Conservation (phyloP, 371 early-diverging fungal species). For the Lichtheimia hyalospora region DNA sequence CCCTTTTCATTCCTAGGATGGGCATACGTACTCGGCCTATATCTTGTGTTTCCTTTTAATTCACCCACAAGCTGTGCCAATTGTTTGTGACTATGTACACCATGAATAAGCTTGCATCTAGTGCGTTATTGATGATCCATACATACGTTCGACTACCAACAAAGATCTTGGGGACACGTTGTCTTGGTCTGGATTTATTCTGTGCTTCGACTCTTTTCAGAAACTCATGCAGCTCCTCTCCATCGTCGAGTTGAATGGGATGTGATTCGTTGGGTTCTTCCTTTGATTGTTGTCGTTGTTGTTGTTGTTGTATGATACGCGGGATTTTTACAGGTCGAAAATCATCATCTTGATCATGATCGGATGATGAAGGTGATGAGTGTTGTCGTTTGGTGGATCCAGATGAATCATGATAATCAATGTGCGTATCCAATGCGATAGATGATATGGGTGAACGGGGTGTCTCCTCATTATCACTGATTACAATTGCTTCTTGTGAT, state of each 20-base stretch:
- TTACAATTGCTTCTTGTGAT: background rate
- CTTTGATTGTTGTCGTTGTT: background rate
- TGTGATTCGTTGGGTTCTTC: background rate
- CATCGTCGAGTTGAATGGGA: background rate
- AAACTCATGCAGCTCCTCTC: slow-evolving; percentile 5
- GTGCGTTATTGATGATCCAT: background rate
- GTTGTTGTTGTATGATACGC: background rate
- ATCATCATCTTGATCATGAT: slow-evolving; percentile 16
- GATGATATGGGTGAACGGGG: too few relatives aligned
- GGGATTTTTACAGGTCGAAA: slow-evolving; percentile 17
- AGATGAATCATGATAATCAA: too few relatives aligned
- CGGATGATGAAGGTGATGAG: too few relatives aligned
- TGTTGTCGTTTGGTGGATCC: too few relatives aligned
- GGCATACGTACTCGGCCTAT: slow-evolving; percentile 46
- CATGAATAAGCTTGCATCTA: background rate
- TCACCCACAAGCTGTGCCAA: slow-evolving; percentile 54
- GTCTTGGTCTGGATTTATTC: background rate
- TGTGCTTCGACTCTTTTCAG: background rate
- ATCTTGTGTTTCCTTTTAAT: slow-evolving; percentile 50
- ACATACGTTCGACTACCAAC: slow-evolving; percentile 60
- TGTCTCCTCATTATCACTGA: slow-evolving; percentile 7
- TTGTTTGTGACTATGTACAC: slow-evolving; percentile 51
- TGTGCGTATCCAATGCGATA: too few relatives aligned
- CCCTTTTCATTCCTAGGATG: background rate
- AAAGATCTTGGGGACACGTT: slow-evolving; percentile 38